Base-by-base conservation (phyloP, 2,329 filamentous ascomycete species). In the Sporothrix phasma region DNA sequence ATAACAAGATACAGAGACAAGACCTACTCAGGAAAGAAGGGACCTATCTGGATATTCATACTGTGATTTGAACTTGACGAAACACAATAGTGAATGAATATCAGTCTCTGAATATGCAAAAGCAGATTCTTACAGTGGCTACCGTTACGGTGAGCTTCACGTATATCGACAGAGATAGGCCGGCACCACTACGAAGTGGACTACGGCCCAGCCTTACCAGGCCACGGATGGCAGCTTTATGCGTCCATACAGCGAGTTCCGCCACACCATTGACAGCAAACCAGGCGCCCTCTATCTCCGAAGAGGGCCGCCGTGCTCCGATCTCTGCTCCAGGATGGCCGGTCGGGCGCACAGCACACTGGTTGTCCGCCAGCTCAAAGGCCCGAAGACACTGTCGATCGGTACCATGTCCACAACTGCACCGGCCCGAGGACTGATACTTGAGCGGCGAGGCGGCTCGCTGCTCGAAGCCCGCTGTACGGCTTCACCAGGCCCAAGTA, bases 351-450 rank as follows among this genome's bases (percentile, higher is more conserved):
- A 92, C 71, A 82, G 89, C 58, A 87, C 87, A 1, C 76, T 91
- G 67, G 90, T 92, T 67, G 85, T 88, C 1, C 82, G 88, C 56
- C 81, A 84, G 62, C 78, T 92, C 63, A 92, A 92, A 73, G 87
- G 87, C 0, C 79, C 0, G 87, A 92, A 65, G 81, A 87, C 60
- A 78, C 89, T 66, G 82, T 92, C 62, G 79, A 84, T 5, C 81
- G 84, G 66, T 88, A 87, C n/a, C 81, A 82, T 6, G 85, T 90
- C 7, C 85, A 89, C 70, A 85, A 86, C 79, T 80, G 84, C 65
- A 82, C 91, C 80, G 74, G 74, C 0, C 71, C 81, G 66, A 86
- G 78, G 72, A 85, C 78, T 77, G 87, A 84, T 82, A 74, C 59
- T 78, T 74, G 54, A 71, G 72, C 43, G 77, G 75, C 7, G 68